Base-by-base conservation (phyloP, 2,329 filamentous ascomycete genomes). In the Dothistroma septosporum region DNA sequence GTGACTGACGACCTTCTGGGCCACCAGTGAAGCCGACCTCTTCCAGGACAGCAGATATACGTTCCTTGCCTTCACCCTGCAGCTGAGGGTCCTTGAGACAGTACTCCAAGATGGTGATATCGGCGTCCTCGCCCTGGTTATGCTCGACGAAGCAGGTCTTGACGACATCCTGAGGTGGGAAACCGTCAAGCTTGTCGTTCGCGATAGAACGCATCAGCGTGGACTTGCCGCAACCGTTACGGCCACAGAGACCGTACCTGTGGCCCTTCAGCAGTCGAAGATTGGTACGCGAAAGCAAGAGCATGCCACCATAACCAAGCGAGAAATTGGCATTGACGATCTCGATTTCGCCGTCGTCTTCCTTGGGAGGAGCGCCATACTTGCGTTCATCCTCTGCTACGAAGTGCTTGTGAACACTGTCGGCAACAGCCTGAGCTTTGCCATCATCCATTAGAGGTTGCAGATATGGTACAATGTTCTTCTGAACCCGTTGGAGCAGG, bases 291-390 rank as follows among this genome's bases (percentile, higher is more conserved):
- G 92, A 97, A 22, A 99, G 84, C 63, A 99, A 81, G 67, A 99
- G 85, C 92, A 97, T 97, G 72, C 94, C 94, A 75, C 94, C 94
- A 72, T 99, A 99, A 53, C 92, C 94, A 24, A 99, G 85, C 21
- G 94, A 99, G 80, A 99, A 99, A 74, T 94, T 89, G 50, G 94
- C 93, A 71, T 99, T 97, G 74, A 99, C 94, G 73, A 99, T 96
- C 77, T 97, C 94, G 22, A 88, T 82, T 78, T 99, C 94, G 61
- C 92, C 92, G 62, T 95, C 91, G 62, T 97, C 91, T 64, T 94
- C 91, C 76, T 92, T 90, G 66, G 90, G 83, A 1, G 92, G 90
- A 57, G 88, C 86, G 65, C 92, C 93, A 70, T 86, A 95, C 73
- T 91, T 94, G 76, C 91, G 90, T 71, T 91, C 82, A 68, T 97